phyloP scores from a whole-genome alignment of 257 asterid species.

The Lycium ferocissimum region DNA sequence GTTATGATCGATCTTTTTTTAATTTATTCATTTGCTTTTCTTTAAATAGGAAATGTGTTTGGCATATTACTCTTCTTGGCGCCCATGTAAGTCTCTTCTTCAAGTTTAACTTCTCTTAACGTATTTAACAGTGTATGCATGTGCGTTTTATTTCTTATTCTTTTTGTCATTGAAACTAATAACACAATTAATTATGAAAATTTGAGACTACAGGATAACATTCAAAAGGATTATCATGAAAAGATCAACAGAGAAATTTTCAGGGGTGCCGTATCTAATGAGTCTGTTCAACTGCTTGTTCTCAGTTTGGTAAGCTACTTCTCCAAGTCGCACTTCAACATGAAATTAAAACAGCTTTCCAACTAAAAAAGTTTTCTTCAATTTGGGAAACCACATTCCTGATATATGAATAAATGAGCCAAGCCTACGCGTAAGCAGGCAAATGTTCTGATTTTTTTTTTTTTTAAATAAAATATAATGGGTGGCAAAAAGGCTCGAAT shows the following conservation, averaged over 20 bases:
- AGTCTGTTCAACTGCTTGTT: constrained; percentile 70
- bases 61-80: constrained; percentile 82
- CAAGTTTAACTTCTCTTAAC: neutral
- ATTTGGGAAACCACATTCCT: no score
- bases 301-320: constrained; percentile 50
- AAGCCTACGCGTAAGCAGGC: no score
- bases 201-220: constrained; percentile 46
- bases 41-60: constrained; percentile 62
- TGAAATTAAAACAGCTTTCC: no score
- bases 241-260: constrained; percentile 65
- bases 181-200: neutral
- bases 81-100: constrained; percentile 57
- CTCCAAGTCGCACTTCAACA: no score
- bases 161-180: neutral
- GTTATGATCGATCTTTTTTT: neutral
- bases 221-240: constrained; percentile 63
- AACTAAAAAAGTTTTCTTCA: no score
- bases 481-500: no score
- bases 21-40: neutral
- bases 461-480: no score
- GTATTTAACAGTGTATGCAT: neutral
- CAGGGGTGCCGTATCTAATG: constrained; percentile 71
- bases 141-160: neutral
- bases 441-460: no score
- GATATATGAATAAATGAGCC: no score